Base-by-base conservation (phyloP, 129 eudicot genomes). In the Centrapalus pauciflorus region DNA sequence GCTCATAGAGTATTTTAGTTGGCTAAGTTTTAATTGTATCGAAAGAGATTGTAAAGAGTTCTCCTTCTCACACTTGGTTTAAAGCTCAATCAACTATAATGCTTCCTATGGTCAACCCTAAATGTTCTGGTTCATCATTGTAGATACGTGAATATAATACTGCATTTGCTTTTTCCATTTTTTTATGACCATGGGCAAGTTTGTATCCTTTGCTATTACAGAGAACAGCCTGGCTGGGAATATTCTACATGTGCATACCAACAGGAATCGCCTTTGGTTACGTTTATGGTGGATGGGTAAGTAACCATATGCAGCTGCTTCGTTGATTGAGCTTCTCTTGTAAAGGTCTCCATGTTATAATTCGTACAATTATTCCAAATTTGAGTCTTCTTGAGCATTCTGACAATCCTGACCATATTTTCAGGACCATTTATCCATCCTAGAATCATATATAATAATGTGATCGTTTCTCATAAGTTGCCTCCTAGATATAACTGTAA, bases 191-290 rank as follows among this genome's bases (percentile, higher is more conserved):
- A 41, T 41, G 46, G 13, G 14, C 13, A 2, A 16, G 13, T 10
- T 33, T 51, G 46, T 32, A 10, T 37, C 29, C 4, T 30, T 50
- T 34, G 24, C 30, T 56, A n/a, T 34, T 16, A 46, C 69, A 75
- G 80, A 75, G 69, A 67, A 75, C 80, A 10, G 69, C 75, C 49
- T 75, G 80, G 80, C 41, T 75, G 14, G 80, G 80, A 48, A 67
- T 75, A 75, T 67, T 75, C 43, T 75, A 75, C 75, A 75, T 75
- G 80, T 75, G 80, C 75, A 75, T 75, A 67, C 80, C 80, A 7
- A 67, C 80, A 33, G 80, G 80, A 57, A 48, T 75, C 27, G 74
- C 80, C 75, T 62, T 75, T 58, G 80, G 80, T 49, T 75, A 75
- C 59, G 80, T 75, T 67, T 66, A 75, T 67, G 74, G 74, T 38